Percentiles rank a stretch among this genome's conserved stretches.
Conservation (phyloP, 768 basidiomycete genomes). For the Trametes cinnabarina region DNA sequence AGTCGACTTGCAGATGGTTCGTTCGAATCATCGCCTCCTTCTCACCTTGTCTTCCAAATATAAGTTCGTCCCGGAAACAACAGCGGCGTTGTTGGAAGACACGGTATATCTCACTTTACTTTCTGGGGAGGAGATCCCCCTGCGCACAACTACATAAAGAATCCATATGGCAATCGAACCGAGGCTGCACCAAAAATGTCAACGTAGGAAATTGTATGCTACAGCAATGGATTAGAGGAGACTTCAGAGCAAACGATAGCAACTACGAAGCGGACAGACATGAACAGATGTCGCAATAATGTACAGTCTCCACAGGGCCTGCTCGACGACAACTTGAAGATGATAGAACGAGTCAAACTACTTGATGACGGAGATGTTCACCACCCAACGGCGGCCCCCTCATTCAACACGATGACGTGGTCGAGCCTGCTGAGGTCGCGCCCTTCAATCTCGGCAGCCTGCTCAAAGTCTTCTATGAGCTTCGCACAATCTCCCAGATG, state of each 20-base stretch:
- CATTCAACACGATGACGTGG: conserved; percentile 17
- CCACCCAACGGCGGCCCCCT: conserved; percentile 20
- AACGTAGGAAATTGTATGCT: background rate
- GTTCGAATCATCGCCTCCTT: no score
- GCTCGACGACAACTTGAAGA: background rate
- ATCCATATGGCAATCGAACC: no score
- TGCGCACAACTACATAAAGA: no score
- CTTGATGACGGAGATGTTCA: background rate
- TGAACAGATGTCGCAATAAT: background rate
- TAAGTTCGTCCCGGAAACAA: no score
- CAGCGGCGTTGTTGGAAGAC: no score
- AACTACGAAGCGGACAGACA: background rate
- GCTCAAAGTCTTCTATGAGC: conserved; percentile 21
- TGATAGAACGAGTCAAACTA: no score
- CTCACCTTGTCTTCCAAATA: no score
- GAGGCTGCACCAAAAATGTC: no score
- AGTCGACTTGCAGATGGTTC: no score
- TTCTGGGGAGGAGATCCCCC: no score
- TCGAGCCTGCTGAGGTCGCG: conserved; percentile 6
- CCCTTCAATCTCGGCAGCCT: conserved; percentile 19
- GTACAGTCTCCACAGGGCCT: background rate
- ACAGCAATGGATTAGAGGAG: background rate
- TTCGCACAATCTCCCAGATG: conserved; percentile 15
- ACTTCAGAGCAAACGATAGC: background rate
- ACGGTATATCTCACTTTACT: no score